Conservation (phyloP, 208 protist genomes). For the Crithidia mellificae region DNA sequence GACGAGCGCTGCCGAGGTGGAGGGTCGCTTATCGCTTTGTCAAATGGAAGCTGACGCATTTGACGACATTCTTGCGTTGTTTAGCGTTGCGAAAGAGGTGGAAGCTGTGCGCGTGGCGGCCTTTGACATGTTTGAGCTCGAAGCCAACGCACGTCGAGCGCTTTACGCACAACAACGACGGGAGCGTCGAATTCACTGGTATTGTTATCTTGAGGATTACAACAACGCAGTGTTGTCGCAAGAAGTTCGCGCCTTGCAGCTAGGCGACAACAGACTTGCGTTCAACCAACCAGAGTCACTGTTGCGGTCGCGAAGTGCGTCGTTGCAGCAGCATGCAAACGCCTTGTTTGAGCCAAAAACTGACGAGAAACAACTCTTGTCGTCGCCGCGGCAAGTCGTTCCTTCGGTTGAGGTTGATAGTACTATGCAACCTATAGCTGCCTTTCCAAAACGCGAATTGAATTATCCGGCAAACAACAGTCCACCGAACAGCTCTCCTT, state of each 20-base stretch:
- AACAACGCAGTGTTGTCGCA: constrained; percentile 37
- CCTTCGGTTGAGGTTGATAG: not conserved
- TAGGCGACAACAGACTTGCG: not conserved
- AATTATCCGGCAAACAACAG: constrained; percentile 3
- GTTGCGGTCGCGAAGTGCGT: constrained; percentile 23
- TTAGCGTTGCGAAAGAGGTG: constrained; percentile 39
- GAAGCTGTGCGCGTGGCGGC: constrained; percentile 47
- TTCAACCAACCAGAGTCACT: not conserved
- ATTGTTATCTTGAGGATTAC: constrained; percentile 46
- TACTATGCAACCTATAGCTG: not conserved
- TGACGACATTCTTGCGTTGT: constrained; percentile 30
- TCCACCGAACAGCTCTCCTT: not conserved
- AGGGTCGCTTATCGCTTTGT: constrained; percentile 37
- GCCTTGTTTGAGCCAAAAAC: not conserved
- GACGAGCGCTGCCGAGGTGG: constrained; percentile 42
- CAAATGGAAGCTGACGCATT: constrained; percentile 41
- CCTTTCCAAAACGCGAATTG: constrained; percentile 3
- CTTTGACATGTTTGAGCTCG: constrained; percentile 53
- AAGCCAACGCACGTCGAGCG: constrained; percentile 39
- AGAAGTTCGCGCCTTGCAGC: constrained; percentile 28
- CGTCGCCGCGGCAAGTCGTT: not conserved
- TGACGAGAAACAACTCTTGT: too few relatives aligned
- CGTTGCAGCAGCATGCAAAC: not conserved
- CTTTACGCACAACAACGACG: constrained; percentile 49
- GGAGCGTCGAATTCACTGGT: constrained; percentile 43